phyloP scores from a whole-genome alignment of 768 basidiomycete species.

The Agrocybe chaxingu region DNA sequence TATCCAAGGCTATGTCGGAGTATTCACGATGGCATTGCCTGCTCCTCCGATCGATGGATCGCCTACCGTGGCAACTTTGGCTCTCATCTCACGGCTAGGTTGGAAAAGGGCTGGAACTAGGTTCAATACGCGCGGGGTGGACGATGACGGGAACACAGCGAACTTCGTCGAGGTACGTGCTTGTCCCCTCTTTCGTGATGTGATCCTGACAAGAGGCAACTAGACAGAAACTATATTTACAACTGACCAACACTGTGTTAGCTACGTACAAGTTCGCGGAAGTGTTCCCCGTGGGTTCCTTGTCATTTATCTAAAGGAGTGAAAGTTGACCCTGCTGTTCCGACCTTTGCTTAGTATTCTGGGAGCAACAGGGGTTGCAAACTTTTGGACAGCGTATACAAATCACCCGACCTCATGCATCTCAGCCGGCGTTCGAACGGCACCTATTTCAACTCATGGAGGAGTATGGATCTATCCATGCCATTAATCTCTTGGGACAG shows the following conservation, averaged over 20 bases:
- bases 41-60: constrained; percentile 73
- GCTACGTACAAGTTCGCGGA: constrained; percentile 92
- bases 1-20: constrained; percentile 91
- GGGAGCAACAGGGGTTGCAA: constrained; percentile 96
- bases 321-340: constrained; percentile 12
- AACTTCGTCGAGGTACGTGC: constrained; percentile 89
- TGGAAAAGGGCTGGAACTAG: constrained; percentile 97
- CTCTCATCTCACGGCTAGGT: constrained; percentile 82
- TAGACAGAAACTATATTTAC: constrained; percentile 91
- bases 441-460: constrained; percentile 87
- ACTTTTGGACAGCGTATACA: constrained; percentile 94
- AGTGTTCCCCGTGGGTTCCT: constrained; percentile 84
- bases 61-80: constrained; percentile 70
- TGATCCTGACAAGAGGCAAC: constrained; percentile 5
- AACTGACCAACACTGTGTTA: constrained; percentile 83
- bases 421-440: constrained; percentile 95
- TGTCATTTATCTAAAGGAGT: constrained; percentile 12
- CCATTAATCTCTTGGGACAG: constrained; percentile 86
- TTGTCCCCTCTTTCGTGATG: constrained; percentile 13
- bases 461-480: constrained; percentile 82
- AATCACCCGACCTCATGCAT: constrained; percentile 92
- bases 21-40: constrained; percentile 74
- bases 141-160: constrained; percentile 92
- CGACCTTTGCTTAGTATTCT: constrained; percentile 67
- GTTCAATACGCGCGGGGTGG: constrained; percentile 95